These are phyloP conservation scores for Thermothielavioides terrestris DNA, from an alignment of 495 filamentous ascomycete genomes.

Conservation along the genomic window DNA sequence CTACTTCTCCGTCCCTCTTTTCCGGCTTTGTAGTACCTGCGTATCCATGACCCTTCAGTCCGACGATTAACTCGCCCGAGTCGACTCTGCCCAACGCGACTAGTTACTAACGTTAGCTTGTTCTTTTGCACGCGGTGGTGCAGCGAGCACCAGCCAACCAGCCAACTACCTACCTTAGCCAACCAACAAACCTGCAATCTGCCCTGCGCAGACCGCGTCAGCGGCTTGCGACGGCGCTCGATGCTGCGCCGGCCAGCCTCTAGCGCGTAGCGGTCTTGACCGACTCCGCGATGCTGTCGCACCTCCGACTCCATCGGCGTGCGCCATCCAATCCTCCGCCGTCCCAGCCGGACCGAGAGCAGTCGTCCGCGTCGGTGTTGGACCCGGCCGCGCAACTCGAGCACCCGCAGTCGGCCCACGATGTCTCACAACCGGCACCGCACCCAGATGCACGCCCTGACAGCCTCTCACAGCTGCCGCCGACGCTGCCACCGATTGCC, in stretches of 20 bases:
- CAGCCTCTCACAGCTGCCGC: constrained; percentile 28
- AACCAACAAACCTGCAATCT: not conserved
- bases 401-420: constrained; percentile 27
- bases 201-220: not conserved
- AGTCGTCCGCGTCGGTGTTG: constrained; percentile 26
- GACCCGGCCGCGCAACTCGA: constrained; percentile 31
- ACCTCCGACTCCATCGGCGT: constrained; percentile 47
- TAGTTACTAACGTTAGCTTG: too few species aligned
- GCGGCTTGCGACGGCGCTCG: not conserved
- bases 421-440: constrained; percentile 33
- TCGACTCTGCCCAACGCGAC: too few species aligned
- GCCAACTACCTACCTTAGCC: not conserved
- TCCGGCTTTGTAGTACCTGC: too few species aligned
- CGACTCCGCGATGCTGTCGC: constrained; percentile 39
- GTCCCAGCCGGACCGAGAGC: constrained; percentile 40
- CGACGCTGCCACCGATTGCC: constrained; percentile 38
- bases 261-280: not conserved
- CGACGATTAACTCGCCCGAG: too few species aligned
- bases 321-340: constrained; percentile 46
- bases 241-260: not conserved
- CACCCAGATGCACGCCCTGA: constrained; percentile 33
- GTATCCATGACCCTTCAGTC: too few species aligned
- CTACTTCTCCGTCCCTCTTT: too few species aligned
- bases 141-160: not conserved
- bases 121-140: too few species aligned